phyloP scores from a whole-genome alignment of 192 early-diverging fungal species.

The Linderina pennispora region DNA sequence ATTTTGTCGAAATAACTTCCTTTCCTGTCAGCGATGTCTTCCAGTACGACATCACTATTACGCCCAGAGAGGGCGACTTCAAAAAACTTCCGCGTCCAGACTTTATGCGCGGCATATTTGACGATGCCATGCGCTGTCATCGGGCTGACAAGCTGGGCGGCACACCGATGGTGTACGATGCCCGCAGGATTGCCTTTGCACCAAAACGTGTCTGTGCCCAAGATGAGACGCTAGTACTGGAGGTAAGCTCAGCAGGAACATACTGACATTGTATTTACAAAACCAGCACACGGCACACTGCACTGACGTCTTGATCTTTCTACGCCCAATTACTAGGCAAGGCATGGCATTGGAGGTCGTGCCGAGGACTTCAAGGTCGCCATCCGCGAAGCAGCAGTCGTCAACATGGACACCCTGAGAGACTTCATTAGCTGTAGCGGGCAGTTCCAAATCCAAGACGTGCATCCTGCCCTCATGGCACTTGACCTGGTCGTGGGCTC shows the following conservation, averaged over 20 bases:
- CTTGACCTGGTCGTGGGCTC: slow-evolving; percentile 82
- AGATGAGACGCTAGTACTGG: slow-evolving; percentile 52
- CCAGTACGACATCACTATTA: slow-evolving; percentile 84
- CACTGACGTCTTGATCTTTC: too few relatives aligned
- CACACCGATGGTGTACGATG: slow-evolving; percentile 73
- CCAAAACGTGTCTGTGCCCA: slow-evolving; percentile 68
- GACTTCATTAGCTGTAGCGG: slow-evolving; percentile 17
- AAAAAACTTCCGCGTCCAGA: slow-evolving; percentile 22
- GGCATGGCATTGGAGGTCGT: slow-evolving; percentile 24
- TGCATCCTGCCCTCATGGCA: slow-evolving; percentile 55
- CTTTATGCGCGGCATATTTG: slow-evolving; percentile 70
- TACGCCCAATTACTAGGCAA: too few relatives aligned
- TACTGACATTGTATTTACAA: not conserved
- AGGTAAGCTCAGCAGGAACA: slow-evolving; percentile 40
- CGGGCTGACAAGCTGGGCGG: slow-evolving; percentile 51
- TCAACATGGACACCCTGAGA: slow-evolving; percentile 45
- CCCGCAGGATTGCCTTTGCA: slow-evolving; percentile 77
- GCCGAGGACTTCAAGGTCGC: slow-evolving; percentile 52
- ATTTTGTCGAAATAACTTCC: slow-evolving; percentile 72
- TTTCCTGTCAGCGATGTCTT: slow-evolving; percentile 63
- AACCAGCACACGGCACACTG: too few relatives aligned
- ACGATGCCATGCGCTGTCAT: slow-evolving; percentile 37
- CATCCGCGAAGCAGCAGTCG: slow-evolving; percentile 51
- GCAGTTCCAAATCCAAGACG: slow-evolving; percentile 8
- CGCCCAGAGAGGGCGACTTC: slow-evolving; percentile 42